A percentile compares a stretch with the other conserved stretches of the same genome.
phyloP scores from a whole-genome alignment of 169 alveolate genomes.

The Plasmodium billcollinsi region DNA sequence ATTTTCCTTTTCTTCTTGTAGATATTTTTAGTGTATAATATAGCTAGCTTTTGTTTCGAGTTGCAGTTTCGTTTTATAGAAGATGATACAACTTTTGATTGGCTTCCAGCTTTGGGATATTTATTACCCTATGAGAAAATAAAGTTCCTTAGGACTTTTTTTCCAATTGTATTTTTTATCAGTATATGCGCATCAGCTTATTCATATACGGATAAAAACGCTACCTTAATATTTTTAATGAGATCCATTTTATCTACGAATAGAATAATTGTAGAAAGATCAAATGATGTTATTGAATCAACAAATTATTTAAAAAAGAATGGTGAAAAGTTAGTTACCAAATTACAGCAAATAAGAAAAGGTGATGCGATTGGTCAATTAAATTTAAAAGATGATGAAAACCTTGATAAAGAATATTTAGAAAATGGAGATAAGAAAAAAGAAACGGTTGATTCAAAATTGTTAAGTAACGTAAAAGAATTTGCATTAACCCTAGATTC shows the following conservation, averaged over 20 bases:
- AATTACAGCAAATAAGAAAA: constrained; percentile 67
- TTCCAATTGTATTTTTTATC: constrained; percentile 64
- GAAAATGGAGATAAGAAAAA: constrained; percentile 29
- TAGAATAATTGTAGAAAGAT: constrained; percentile 65
- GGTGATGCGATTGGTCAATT: background rate
- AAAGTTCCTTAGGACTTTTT: constrained; percentile 54
- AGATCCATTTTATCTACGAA: constrained; percentile 68
- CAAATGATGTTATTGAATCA: constrained; percentile 60
- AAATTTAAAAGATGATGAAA: constrained; percentile 4
- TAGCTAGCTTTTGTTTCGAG: constrained; percentile 75
- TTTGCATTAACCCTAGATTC: constrained; percentile 72
- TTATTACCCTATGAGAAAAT: constrained; percentile 71
- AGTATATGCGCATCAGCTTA: constrained; percentile 68
- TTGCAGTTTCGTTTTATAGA: constrained; percentile 74
- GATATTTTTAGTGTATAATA: constrained; percentile 73
- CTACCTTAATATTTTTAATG: constrained; percentile 60
- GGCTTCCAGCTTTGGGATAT: constrained; percentile 71
- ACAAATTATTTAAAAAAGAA: constrained; percentile 65
- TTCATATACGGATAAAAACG: constrained; percentile 67
- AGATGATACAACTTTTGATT: constrained; percentile 76
- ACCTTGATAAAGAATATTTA: constrained; percentile 8
- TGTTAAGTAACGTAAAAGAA: constrained; percentile 31
- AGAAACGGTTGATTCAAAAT: constrained; percentile 3
- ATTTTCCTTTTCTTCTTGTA: background rate
- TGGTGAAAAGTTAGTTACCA: constrained; percentile 43